These are phyloP conservation scores for Teratosphaeriaceae sp. DNA, from an alignment of 2,329 filamentous ascomycete species.

Conservation along the genomic window DNA sequence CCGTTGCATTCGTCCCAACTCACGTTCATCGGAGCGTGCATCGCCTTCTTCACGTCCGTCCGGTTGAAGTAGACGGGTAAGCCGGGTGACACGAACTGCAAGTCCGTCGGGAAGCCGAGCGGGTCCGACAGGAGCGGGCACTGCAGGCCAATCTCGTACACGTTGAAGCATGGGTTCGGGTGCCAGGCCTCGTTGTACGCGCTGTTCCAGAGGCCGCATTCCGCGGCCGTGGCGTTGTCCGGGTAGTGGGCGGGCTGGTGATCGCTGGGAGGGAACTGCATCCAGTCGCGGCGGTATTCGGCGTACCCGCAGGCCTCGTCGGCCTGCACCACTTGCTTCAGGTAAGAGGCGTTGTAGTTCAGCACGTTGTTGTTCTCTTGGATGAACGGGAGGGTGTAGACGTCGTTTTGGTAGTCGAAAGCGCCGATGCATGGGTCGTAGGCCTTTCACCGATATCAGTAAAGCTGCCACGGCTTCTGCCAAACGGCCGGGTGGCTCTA, in stretches of 20 bases:
- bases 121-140: slow-evolving; percentile 2
- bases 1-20: slow-evolving; percentile 4
- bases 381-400: slow-evolving; percentile 1
- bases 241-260: neutral
- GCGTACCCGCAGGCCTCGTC: slow-evolving; percentile 3
- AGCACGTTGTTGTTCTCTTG: slow-evolving; percentile 3
- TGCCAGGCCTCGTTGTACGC: slow-evolving; percentile 1
- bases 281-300: slow-evolving; percentile 3
- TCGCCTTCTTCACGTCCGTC: slow-evolving; percentile 10
- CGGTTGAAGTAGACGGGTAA: slow-evolving; percentile 9
- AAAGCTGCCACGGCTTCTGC: neutral
- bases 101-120: slow-evolving; percentile 2
- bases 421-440: slow-evolving; percentile 6
- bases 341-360: neutral
- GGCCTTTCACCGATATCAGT: no score
- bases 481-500: no score
- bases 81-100: neutral
- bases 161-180: slow-evolving; percentile 1
- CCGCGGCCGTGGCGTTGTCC: neutral
- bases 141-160: neutral
- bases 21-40: slow-evolving; percentile 9
- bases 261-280: slow-evolving; percentile 3
- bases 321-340: neutral
- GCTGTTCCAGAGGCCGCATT: slow-evolving; percentile 1
- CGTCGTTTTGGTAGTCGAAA: slow-evolving; percentile 5